Conservation (phyloP, 805 yeast genomes). For the Isabelozyma rhagii region DNA sequence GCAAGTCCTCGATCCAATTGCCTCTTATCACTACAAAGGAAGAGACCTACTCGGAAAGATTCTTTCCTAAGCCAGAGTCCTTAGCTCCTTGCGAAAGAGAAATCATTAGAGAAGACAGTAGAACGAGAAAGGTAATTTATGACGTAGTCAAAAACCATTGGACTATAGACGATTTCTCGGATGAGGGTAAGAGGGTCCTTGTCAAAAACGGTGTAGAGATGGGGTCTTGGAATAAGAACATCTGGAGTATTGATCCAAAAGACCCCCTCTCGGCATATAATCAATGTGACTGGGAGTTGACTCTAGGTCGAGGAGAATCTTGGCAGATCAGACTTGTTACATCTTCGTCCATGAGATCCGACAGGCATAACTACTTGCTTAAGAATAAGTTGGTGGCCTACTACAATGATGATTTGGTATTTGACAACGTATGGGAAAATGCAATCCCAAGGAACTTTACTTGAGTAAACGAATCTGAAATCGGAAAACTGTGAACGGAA, state of each 20-base stretch:
- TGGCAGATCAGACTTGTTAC: constrained; percentile 37
- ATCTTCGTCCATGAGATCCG: constrained; percentile 26
- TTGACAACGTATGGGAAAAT: constrained; percentile 32
- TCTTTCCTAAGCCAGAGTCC: constrained; percentile 25
- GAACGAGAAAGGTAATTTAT: constrained; percentile 19
- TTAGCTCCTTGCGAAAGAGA: constrained; percentile 22
- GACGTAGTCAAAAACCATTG: constrained; percentile 32
- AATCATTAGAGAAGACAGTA: constrained; percentile 16
- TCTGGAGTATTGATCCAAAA: constrained; percentile 31
- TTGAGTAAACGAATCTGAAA: too few species aligned
- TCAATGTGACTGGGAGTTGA: constrained; percentile 38
- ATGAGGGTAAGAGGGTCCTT: constrained; percentile 31
- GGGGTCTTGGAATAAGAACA: constrained; percentile 38
- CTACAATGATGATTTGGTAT: constrained; percentile 25
- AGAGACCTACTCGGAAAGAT: constrained; percentile 11
- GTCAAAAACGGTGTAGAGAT: constrained; percentile 34
- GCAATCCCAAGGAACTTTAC: constrained; percentile 27
- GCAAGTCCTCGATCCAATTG: constrained; percentile 23
- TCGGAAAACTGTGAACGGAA: too few species aligned
- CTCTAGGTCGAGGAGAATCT: constrained; percentile 35
- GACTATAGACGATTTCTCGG: constrained; percentile 30
- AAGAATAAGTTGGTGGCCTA: constrained; percentile 29
- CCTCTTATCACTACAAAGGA: constrained; percentile 20
- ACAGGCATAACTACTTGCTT: constrained; percentile 27
- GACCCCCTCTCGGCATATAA: constrained; percentile 40